phyloP scores from a whole-genome alignment of 768 basidiomycete species.

The Hypholoma sublateritium region DNA sequence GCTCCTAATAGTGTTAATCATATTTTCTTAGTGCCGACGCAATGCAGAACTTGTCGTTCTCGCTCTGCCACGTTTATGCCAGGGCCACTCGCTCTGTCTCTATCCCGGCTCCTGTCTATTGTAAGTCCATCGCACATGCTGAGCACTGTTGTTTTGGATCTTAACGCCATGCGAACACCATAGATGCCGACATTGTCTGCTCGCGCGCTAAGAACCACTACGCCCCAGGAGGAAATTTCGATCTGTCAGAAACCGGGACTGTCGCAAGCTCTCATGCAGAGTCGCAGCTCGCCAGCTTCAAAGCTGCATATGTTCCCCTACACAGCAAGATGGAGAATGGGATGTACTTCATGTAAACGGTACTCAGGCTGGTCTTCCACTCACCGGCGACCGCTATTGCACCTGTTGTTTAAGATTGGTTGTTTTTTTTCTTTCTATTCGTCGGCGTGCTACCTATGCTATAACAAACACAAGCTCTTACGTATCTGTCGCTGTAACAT shows the following conservation, averaged over 20 bases:
- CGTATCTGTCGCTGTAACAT: no score
- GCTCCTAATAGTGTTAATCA: not conserved
- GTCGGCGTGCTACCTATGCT: no score
- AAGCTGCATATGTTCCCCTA: conserved; percentile 54
- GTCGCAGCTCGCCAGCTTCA: conserved; percentile 46
- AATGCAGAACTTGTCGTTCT: conserved; percentile 68
- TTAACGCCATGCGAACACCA: no score
- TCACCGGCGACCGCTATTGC: no score
- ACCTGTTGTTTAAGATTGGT: no score
- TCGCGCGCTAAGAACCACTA: conserved; percentile 81
- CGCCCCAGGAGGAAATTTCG: conserved; percentile 55
- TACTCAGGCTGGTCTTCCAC: no score
- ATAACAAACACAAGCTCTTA: no score
- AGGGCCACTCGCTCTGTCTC: conserved; percentile 82
- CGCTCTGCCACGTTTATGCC: conserved; percentile 79
- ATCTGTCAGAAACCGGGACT: conserved; percentile 62
- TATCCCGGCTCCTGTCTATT: conserved; percentile 84
- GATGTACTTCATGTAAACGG: conserved; percentile 57
- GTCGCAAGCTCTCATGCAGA: conserved; percentile 41
- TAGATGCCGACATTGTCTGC: conserved; percentile 86
- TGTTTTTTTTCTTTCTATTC: no score
- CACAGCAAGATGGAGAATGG: conserved; percentile 46
- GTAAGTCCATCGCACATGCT: conserved; percentile 36
- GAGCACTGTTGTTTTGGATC: no score
- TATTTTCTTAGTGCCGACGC: conserved; percentile 50